Percentiles rank a stretch among this genome's conserved stretches.
phyloP scores from a whole-genome alignment of 2,329 filamentous ascomycete species.

The Phaeophleospora eucalypticola region DNA sequence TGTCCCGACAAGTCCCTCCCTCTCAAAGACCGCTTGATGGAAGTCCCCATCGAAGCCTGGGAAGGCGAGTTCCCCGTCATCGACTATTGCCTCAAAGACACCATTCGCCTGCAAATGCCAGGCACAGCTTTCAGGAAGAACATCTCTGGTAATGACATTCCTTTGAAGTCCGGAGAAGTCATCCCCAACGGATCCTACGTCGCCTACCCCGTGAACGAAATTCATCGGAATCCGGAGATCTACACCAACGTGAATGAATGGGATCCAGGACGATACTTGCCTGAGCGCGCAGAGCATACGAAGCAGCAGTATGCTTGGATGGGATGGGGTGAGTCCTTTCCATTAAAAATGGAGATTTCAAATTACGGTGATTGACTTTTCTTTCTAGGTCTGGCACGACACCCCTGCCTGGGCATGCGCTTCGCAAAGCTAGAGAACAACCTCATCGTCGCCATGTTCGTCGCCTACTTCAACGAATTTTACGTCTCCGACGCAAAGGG shows the following conservation, averaged over 20 bases:
- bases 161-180: conserved; percentile 42
- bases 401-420: conserved; percentile 42
- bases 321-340: conserved; percentile 31
- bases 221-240: conserved; percentile 46
- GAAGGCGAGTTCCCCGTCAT: conserved; percentile 52
- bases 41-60: conserved; percentile 52
- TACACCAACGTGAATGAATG: conserved; percentile 49
- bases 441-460: conserved; percentile 48
- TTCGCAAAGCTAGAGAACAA: conserved; percentile 54
- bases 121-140: conserved; percentile 54
- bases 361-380: not conserved
- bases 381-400: conserved; percentile 19
- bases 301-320: conserved; percentile 34
- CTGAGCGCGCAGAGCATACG: conserved; percentile 48
- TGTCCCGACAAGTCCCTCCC: conserved; percentile 31
- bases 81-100: conserved; percentile 51
- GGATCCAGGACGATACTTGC: conserved; percentile 50
- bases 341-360: too few relatives aligned
- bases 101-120: conserved; percentile 48
- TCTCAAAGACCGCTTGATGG: conserved; percentile 38
- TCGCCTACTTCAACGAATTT: conserved; percentile 50
- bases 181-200: conserved; percentile 49
- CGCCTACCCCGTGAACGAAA: conserved; percentile 45
- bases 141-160: conserved; percentile 42
- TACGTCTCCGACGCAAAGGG: conserved; percentile 42